Base-by-base conservation (phyloP, 2,329 filamentous ascomycete genomes). In the Stromatinia cepivora region DNA sequence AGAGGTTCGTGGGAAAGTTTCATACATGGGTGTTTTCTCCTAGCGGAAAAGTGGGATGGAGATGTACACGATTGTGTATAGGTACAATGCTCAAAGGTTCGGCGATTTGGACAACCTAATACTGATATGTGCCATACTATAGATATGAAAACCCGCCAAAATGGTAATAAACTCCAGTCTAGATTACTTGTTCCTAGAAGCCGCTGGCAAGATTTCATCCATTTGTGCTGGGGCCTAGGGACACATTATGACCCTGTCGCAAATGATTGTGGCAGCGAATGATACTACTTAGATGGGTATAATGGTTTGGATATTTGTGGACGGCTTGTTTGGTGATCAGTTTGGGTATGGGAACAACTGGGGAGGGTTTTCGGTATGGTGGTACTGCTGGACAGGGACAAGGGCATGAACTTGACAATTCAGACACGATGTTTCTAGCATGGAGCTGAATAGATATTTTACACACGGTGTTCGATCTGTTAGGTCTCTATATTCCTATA, bases 181-280 rank as follows among this genome's bases (percentile, higher is more conserved):
- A 20, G 8, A 22, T 17, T 15, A 13, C 61, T 64, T 25, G n/a
- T 11, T 34, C 48, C 54, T 6, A 36, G 34, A 57, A 57, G 54
- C 54, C 54, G 54, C 8, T 64, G 46, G 46, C 10, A 64, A 53
- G 31, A 64, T 52, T 28, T 64, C n/a, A 64, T 25, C 11, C 46
- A 64, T 52, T 3, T 25, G 5, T 64, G 61, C n/a, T 64, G 61
- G 61, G 61, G 61, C n/a, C 5, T 39, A 17, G 31, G 46, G 2
- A 20, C 45, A 15, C 45, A 52, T 15, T 64, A 48, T 57, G 11
- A n/a, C 31, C 34, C 31, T 34, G 20, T 52, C 10, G 34, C n/a
- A 17, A 39, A 52, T 6, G 10, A 20, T 25, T 64, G 61, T 64
- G 46, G 46, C 22, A 5, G 15, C 39, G 61, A 52, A 17, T 64